Conservation (phyloP, 139 green algal genomes). For the Pseudopediastrum boryanum region DNA sequence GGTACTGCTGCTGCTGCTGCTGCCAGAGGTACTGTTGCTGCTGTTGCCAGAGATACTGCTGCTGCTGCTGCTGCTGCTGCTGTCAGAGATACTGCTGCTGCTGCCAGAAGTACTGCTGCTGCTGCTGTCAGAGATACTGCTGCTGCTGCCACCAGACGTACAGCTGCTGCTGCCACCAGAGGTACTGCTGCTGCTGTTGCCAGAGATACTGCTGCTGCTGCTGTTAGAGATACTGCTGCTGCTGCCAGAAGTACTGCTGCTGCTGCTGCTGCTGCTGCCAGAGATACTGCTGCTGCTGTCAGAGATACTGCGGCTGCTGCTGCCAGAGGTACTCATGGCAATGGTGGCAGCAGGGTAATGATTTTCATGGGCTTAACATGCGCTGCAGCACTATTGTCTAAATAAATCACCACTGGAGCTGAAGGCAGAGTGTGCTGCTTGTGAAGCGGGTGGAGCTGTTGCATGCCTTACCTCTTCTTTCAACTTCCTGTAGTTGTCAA, state of each 20-base stretch:
- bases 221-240: too few relatives aligned
- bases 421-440: not conserved
- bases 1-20: not conserved
- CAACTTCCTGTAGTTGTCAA: conserved; percentile 95
- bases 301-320: too few relatives aligned
- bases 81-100: not conserved
- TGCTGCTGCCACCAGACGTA: too few relatives aligned
- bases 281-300: too few relatives aligned
- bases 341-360: not conserved
- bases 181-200: too few relatives aligned
- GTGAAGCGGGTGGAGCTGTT: too few relatives aligned
- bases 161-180: not conserved
- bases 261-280: not conserved
- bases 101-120: not conserved
- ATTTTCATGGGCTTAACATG: not conserved
- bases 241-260: too few relatives aligned
- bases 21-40: too few relatives aligned
- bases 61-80: too few relatives aligned
- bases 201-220: too few relatives aligned
- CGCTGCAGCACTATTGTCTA: not conserved
- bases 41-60: too few relatives aligned
- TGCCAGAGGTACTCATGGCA: not conserved
- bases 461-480: conserved; percentile 67
- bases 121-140: too few relatives aligned
- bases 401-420: not conserved